These are phyloP conservation scores for Fusarium anguioides DNA, from an alignment of 2,329 filamentous ascomycete species.

Conservation along the genomic window DNA sequence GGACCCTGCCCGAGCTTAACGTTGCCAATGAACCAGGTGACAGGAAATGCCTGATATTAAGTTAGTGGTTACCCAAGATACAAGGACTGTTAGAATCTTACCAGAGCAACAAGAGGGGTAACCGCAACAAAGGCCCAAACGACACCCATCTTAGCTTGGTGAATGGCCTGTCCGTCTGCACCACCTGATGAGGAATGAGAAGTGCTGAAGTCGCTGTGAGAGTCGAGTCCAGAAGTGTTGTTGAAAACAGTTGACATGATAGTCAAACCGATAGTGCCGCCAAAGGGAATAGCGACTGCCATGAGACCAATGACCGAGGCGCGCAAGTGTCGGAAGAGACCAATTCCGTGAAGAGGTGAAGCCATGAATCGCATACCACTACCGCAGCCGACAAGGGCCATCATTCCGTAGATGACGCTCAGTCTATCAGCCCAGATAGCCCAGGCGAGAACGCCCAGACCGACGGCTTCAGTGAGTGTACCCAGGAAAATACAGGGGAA, in stretches of 20 bases:
- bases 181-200: conserved; percentile 29
- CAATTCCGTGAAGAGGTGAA: conserved; percentile 70
- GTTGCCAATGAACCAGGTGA: conserved; percentile 47
- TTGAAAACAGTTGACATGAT: conserved; percentile 78
- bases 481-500: conserved; percentile 68
- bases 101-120: conserved; percentile 65
- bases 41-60: conserved; percentile 42
- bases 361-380: conserved; percentile 75
- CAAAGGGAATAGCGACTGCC: conserved; percentile 69
- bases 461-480: conserved; percentile 66
- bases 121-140: conserved; percentile 73
- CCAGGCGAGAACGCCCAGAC: conserved; percentile 67
- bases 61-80: conserved; percentile 6
- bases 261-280: conserved; percentile 72
- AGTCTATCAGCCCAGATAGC: conserved; percentile 63
- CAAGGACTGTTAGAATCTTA: conserved; percentile 33
- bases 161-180: conserved; percentile 28
- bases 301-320: conserved; percentile 70
- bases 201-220: conserved; percentile 40
- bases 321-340: conserved; percentile 68
- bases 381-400: conserved; percentile 71
- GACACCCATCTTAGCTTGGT: conserved; percentile 61
- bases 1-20: conserved; percentile 45
- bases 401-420: conserved; percentile 70
- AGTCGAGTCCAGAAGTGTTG: conserved; percentile 57